A percentile compares a stretch with the other conserved stretches of the same genome.
Conservation (phyloP, 129 eudicot genomes). For the Centella asiatica region DNA sequence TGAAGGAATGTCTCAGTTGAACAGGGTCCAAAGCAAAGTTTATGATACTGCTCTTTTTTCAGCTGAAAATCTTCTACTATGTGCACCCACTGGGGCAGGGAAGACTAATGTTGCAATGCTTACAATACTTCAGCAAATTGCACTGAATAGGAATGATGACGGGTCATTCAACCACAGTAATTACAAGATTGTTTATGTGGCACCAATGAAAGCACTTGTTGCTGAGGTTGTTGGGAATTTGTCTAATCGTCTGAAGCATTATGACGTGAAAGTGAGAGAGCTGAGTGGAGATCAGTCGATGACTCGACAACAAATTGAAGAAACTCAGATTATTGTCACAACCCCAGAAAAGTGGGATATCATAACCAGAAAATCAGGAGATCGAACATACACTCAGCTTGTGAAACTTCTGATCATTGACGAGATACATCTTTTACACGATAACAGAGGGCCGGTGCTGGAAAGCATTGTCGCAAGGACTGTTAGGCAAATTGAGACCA, state of each 20-base stretch:
- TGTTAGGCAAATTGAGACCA: constrained; percentile 84
- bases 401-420: constrained; percentile 85
- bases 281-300: constrained; percentile 91
- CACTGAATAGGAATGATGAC: constrained; percentile 62
- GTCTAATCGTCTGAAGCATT: constrained; percentile 67
- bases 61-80: constrained; percentile 68
- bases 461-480: constrained; percentile 96
- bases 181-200: constrained; percentile 92
- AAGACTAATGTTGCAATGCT: constrained; percentile 97
- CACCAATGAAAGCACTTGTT: constrained; percentile 96
- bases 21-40: constrained; percentile 92
- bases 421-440: constrained; percentile 92
- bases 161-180: constrained; percentile 62
- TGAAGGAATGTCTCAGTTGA: constrained; percentile 60
- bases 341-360: constrained; percentile 99
- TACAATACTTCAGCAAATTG: constrained; percentile 87
- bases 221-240: constrained; percentile 91
- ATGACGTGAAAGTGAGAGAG: constrained; percentile 77
- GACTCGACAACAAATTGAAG: constrained; percentile 88
- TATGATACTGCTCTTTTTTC: constrained; percentile 76
- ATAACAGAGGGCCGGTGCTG: constrained; percentile 91
- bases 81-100: constrained; percentile 99
- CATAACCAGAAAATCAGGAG: constrained; percentile 89
- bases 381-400: constrained; percentile 84
- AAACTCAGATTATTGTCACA: constrained; percentile 88